A percentile compares a stretch with the other conserved stretches of the same genome.
Evolutionary conservation across 2,329 filamentous ascomycete genomes (phyloP).

Genomic region (Calonectria multiphialidica): DNA sequence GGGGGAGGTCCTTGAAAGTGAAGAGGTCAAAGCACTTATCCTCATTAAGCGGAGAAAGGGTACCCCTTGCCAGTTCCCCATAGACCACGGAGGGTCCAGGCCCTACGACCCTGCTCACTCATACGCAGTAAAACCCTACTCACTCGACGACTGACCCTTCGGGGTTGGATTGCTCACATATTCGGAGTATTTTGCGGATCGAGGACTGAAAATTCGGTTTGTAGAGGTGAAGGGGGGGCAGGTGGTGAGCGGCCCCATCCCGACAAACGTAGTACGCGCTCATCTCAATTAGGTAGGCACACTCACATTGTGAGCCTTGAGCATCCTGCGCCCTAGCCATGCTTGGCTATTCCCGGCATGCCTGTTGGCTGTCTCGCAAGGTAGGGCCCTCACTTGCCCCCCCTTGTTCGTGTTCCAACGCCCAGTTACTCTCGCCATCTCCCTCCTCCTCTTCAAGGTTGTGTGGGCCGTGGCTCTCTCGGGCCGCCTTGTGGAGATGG

Average conservation of each 20-base stretch:
- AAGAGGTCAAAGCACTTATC: conserved; percentile 23
- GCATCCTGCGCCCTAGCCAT: background rate
- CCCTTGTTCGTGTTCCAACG: conserved; percentile 7
- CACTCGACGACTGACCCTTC: background rate
- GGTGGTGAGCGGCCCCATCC: background rate
- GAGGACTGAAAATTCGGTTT: conserved; percentile 15
- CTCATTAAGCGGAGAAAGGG: background rate
- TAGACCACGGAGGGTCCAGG: conserved; percentile 8
- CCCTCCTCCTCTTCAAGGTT: conserved; percentile 11
- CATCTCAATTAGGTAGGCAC: conserved; percentile 10
- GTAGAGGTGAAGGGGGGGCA: background rate
- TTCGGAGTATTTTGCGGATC: conserved; percentile 28
- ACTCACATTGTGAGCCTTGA: background rate
- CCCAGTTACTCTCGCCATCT: background rate
- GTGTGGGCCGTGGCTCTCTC: conserved; percentile 25
- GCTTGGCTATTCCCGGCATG: conserved; percentile 9
- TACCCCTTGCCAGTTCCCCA: conserved; percentile 1
- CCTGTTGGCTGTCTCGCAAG: background rate
- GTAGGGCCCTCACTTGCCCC: background rate
- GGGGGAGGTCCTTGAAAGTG: background rate
- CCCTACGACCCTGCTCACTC: conserved; percentile 13
- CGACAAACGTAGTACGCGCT: conserved; percentile 10
- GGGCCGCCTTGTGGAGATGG: conserved; percentile 29
- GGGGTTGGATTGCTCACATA: conserved; percentile 5
- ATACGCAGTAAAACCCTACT: conserved; percentile 1